phyloP scores from a whole-genome alignment of 768 basidiomycete species.

The Terana coerulea region DNA sequence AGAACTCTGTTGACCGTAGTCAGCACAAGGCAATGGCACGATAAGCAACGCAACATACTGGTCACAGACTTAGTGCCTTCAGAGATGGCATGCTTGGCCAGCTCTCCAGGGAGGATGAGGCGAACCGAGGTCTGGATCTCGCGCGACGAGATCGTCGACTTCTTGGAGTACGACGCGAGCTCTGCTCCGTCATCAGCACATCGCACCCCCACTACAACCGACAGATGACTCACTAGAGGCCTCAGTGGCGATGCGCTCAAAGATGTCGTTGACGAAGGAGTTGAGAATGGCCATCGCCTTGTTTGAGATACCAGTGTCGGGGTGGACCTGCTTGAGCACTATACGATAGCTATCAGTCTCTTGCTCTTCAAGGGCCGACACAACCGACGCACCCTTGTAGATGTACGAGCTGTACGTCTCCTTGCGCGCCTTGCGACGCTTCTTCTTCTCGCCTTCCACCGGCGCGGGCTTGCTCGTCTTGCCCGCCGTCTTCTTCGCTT shows the following conservation, averaged over 20 bases:
- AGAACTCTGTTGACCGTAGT: slow-evolving; percentile 44
- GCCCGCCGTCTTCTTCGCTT: slow-evolving; percentile 57
- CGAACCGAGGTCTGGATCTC: slow-evolving; percentile 86
- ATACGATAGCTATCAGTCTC: slow-evolving; percentile 8
- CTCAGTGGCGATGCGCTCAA: slow-evolving; percentile 74
- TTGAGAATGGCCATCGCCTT: slow-evolving; percentile 83
- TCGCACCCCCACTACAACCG: background rate
- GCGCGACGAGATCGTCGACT: slow-evolving; percentile 87
- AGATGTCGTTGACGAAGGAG: slow-evolving; percentile 84
- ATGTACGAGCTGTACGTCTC: slow-evolving; percentile 86
- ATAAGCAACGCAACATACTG: slow-evolving; percentile 37
- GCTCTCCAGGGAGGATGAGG: slow-evolving; percentile 80
- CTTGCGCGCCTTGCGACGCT: slow-evolving; percentile 75
- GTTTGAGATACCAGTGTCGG: slow-evolving; percentile 91
- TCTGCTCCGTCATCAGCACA: slow-evolving; percentile 35
- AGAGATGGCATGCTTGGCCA: slow-evolving; percentile 86
- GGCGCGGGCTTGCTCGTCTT: slow-evolving; percentile 42
- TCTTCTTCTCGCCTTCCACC: slow-evolving; percentile 70
- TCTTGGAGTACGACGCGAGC: slow-evolving; percentile 84
- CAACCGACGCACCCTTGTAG: slow-evolving; percentile 56
- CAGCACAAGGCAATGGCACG: slow-evolving; percentile 1
- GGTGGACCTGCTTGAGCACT: slow-evolving; percentile 91
- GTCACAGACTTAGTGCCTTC: slow-evolving; percentile 78
- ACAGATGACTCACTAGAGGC: slow-evolving; percentile 60
- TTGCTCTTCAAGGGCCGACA: background rate